These are phyloP conservation scores for Corrigiola litoralis DNA, from an alignment of 179 eudicot genomes.

Conservation along the genomic window DNA sequence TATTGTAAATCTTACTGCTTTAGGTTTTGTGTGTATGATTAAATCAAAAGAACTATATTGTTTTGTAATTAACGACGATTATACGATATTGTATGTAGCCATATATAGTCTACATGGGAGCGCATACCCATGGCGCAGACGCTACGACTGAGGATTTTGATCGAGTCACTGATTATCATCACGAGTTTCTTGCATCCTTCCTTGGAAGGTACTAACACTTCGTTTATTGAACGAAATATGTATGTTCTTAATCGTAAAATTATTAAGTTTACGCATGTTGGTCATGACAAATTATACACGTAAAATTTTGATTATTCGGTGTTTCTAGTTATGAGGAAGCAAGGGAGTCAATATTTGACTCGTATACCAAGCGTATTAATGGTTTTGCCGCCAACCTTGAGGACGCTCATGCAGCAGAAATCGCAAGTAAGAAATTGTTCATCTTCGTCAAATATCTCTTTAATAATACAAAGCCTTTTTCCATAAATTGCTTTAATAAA, in stretches of 20 bases:
- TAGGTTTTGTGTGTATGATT: neutral
- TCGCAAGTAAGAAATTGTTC: slow-evolving; percentile 42
- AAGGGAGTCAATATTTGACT: slow-evolving; percentile 53
- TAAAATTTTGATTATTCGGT: no score
- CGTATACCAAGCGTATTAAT: slow-evolving; percentile 70
- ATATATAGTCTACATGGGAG: slow-evolving; percentile 63
- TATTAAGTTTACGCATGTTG: no score
- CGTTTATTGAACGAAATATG: neutral
- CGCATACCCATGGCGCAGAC: slow-evolving; percentile 35
- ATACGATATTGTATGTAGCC: slow-evolving; percentile 23
- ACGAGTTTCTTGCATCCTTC: slow-evolving; percentile 37
- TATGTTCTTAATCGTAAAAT: no score
- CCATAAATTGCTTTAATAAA: no score
- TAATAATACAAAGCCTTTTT: no score
- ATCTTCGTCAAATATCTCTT: no score
- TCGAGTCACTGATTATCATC: slow-evolving; percentile 35
- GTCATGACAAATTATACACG: no score
- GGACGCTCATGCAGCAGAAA: slow-evolving; percentile 50
- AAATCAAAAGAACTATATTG: neutral
- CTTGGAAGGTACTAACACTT: slow-evolving; percentile 37
- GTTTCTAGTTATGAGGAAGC: slow-evolving; percentile 39
- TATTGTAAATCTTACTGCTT: neutral
- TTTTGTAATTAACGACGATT: no score
- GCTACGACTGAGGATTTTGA: slow-evolving; percentile 21
- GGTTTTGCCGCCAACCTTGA: slow-evolving; percentile 75